Base-by-base conservation (phyloP, 768 basidiomycete species). In the Leccinum broughii region DNA sequence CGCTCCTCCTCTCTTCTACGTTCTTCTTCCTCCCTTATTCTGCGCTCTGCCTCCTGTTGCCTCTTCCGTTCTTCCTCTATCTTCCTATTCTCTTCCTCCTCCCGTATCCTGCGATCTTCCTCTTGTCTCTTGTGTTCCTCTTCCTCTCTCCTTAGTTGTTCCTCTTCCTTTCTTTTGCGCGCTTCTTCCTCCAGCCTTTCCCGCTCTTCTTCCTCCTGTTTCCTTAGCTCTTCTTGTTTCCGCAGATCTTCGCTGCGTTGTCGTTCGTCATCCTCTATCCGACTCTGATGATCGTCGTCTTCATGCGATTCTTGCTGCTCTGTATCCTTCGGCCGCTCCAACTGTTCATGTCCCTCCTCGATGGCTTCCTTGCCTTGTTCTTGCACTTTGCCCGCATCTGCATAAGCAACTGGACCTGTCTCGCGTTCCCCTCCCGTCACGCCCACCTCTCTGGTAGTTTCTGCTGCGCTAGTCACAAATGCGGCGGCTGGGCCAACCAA, bases 161-260 rank as follows among this genome's bases (percentile, higher is more conserved):
- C 65, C 10, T 60, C 66, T 20, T 68, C 69, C 61, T 54, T 82
- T 20, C 34, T 54, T 44, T 53, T 60, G 15, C 13, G 52, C 13
- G 62, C 60, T n/a, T 57, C 69, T 20, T 68, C 70, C 60, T 83
- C 82, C 70, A 78, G 80, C 32, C 64, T 71, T 56, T 78, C 77
- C 53, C 79, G 77, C 4, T 80, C 77, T 6, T 75, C 76, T 34
- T 77, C 79, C 55, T 78, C 77, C n/a, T 35, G 34, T 55, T 52
- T 55, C 46, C 30, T 55, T 1, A 3, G 24, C 4, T 52, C 51
- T 26, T 56, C 56, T 4, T 55, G 57, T 48, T 56, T 50, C n/a
- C 17, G 13, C 10, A 13, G 70, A 60, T 80, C 77, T 34, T 62
- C 62, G 17, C 7, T 41, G 26, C 8, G 50, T 49, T 39, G 56